A percentile compares a stretch with the other conserved stretches of the same genome.
Conservation (phyloP, 306 rosid genomes). For the Rosa lucieae region DNA sequence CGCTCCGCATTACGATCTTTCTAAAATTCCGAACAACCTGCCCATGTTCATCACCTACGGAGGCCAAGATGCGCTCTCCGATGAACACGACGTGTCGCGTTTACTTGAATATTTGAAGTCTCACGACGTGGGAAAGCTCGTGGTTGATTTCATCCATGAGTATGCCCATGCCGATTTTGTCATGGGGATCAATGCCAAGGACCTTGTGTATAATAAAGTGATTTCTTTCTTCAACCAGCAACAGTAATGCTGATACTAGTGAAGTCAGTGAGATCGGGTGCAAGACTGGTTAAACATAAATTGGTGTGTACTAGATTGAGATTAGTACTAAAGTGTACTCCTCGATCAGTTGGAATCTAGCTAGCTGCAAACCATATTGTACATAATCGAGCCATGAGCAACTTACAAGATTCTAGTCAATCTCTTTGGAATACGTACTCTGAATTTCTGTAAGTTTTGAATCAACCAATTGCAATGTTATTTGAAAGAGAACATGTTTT, state of each 20-base stretch:
- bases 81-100: slow-evolving; percentile 50
- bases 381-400: neutral
- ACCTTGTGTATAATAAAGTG: slow-evolving; percentile 53
- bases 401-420: neutral
- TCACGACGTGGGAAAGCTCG: slow-evolving; percentile 62
- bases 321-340: neutral
- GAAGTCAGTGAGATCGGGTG: neutral
- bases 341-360: neutral
- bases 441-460: neutral
- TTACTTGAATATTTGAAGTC: slow-evolving; percentile 59
- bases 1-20: slow-evolving; percentile 79
- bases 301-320: neutral
- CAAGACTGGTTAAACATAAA: neutral
- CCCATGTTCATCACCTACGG: slow-evolving; percentile 87
- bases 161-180: slow-evolving; percentile 80
- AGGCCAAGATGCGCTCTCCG: slow-evolving; percentile 76
- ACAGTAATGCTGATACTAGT: neutral
- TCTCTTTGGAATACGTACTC: neutral
- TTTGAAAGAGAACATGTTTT: neutral
- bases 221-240: slow-evolving; percentile 51
- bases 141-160: slow-evolving; percentile 52
- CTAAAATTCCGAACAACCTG: slow-evolving; percentile 68
- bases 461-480: neutral
- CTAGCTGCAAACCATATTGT: neutral
- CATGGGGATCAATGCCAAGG: slow-evolving; percentile 75